Evolutionary conservation across 2,329 filamentous ascomycete species (phyloP).

Genomic region (Lasiodiplodia sp.): DNA sequence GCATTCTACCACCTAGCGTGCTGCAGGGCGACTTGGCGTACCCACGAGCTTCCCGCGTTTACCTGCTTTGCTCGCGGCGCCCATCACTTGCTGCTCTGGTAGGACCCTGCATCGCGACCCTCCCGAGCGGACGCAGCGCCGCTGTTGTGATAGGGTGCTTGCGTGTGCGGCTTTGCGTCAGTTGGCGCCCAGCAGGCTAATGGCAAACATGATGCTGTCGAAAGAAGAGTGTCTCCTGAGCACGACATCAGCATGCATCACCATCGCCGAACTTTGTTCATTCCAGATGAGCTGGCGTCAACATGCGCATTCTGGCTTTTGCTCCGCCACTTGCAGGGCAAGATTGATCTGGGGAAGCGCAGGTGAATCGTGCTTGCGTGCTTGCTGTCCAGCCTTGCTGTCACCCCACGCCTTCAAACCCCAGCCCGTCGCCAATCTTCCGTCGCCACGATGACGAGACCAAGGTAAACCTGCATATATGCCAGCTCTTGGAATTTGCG

Average conservation of each 20-base stretch:
- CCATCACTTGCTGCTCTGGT: conserved; percentile 1
- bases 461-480: neutral
- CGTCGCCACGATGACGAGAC: neutral
- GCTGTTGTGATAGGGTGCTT: neutral
- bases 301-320: neutral
- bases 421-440: neutral
- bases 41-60: neutral
- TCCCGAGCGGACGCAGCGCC: too few species aligned
- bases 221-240: neutral
- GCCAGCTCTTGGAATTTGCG: neutral
- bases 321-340: neutral
- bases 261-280: neutral
- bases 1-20: neutral
- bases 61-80: neutral
- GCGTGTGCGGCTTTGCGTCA: neutral
- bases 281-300: neutral
- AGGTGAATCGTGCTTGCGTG: neutral
- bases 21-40: neutral
- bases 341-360: neutral
- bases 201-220: too few species aligned
- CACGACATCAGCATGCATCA: neutral
- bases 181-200: neutral
- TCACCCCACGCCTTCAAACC: neutral
- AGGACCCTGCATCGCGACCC: conserved; percentile 6
- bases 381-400: neutral